Conservation (phyloP, 192 early-diverging fungal genomes). For the Umbelopsis isabellina region DNA sequence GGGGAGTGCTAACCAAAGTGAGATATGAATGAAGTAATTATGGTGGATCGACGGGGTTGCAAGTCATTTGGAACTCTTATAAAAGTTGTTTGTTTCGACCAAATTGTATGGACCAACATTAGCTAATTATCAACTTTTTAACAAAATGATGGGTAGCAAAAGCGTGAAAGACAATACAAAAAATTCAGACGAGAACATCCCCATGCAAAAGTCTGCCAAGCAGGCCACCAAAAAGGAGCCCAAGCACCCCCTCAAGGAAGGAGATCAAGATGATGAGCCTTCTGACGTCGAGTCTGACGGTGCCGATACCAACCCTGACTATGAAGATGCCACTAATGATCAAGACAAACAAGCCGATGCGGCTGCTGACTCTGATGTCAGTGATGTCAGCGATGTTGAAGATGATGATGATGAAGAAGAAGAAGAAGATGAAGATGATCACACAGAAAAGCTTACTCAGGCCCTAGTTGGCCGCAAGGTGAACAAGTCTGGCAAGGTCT, state of each 20-base stretch:
- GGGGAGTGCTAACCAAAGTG: neutral
- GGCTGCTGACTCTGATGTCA: neutral
- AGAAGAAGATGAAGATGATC: neutral
- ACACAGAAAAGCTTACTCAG: neutral
- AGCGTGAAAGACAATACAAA: neutral
- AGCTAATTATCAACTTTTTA: too few relatives aligned
- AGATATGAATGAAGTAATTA: conserved; percentile 20
- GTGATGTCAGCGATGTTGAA: conserved; percentile 7
- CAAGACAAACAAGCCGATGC: neutral
- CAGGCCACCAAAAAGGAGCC: neutral
- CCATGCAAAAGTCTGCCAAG: neutral
- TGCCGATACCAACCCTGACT: conserved; percentile 11
- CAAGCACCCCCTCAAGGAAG: neutral
- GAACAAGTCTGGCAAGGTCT: conserved; percentile 20
- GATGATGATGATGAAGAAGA: conserved; percentile 15
- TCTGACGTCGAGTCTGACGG: neutral
- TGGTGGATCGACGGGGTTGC: neutral
- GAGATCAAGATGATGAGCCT: neutral
- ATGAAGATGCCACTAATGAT: neutral
- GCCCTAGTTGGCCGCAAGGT: conserved; percentile 6
- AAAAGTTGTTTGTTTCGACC: neutral
- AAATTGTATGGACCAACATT: neutral
- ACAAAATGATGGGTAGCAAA: conserved; percentile 3
- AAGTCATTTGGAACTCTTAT: neutral
- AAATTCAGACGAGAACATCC: neutral